These are phyloP conservation scores for Russula sp. DNA, from an alignment of 768 basidiomycete genomes.

Conservation along the genomic window DNA sequence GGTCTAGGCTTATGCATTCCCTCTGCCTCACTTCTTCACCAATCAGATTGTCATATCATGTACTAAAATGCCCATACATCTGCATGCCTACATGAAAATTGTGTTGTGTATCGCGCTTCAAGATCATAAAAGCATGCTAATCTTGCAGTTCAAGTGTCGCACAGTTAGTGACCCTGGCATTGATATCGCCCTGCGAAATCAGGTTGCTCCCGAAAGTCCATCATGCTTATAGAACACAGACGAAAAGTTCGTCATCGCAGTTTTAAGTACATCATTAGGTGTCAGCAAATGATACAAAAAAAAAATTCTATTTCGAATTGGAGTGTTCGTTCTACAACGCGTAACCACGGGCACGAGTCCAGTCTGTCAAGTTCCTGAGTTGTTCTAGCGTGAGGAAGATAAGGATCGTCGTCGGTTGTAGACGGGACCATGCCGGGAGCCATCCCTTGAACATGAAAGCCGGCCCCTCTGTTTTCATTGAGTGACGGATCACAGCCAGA, in stretches of 20 bases:
- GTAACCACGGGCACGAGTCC: constrained; percentile 35
- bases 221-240: background rate
- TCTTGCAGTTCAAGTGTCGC: background rate
- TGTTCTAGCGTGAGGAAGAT: constrained; percentile 86
- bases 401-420: constrained; percentile 84
- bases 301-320: background rate
- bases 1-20: constrained; percentile 54
- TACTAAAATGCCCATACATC: constrained; percentile 24
- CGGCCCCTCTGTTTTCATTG: constrained; percentile 69
- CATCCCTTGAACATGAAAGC: constrained; percentile 95
- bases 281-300: constrained; percentile 10
- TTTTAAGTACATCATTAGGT: constrained; percentile 22
- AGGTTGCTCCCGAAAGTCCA: background rate
- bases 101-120: background rate
- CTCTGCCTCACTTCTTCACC: constrained; percentile 29
- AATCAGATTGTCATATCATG: constrained; percentile 27
- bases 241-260: constrained; percentile 4
- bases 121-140: background rate
- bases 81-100: constrained; percentile 22
- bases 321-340: constrained; percentile 15
- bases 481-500: constrained; percentile 61
- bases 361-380: constrained; percentile 69
- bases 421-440: constrained; percentile 81
- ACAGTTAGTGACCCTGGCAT: background rate
- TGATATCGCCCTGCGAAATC: background rate